These are phyloP conservation scores for Lathyrus oleraceus DNA, from an alignment of 306 rosid genomes.

Conservation along the genomic window DNA sequence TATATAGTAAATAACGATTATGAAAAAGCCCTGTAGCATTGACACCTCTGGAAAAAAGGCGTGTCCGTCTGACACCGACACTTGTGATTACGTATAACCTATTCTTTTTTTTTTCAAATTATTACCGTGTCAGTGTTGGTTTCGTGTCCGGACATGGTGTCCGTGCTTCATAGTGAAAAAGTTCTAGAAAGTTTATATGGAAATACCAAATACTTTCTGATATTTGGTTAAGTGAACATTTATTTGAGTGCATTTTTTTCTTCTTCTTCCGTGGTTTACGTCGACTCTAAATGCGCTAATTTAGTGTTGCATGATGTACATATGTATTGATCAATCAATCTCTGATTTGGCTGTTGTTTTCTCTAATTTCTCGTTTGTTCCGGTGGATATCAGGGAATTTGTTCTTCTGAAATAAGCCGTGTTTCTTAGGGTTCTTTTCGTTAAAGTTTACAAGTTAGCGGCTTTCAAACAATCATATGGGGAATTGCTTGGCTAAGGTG, in stretches of 20 bases:
- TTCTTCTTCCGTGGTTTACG: not conserved
- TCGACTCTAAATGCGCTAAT: not conserved
- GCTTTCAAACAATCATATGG: slow-evolving; percentile 57
- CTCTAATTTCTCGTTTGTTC: slow-evolving; percentile 6
- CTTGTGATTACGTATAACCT: no score
- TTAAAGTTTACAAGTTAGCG: slow-evolving; percentile 36
- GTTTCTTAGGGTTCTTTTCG: slow-evolving; percentile 38
- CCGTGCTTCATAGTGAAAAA: no score
- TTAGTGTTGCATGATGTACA: slow-evolving; percentile 9
- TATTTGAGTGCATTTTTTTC: not conserved
- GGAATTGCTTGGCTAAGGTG: slow-evolving; percentile 72
- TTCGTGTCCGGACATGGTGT: no score
- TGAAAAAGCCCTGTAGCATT: not conserved
- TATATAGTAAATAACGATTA: not conserved
- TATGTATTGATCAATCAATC: not conserved
- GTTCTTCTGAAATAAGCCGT: slow-evolving; percentile 23
- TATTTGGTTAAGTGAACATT: not conserved
- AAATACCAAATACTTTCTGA: slow-evolving; percentile 8
- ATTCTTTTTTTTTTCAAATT: no score
- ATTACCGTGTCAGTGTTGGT: no score
- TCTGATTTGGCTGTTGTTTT: slow-evolving; percentile 22
- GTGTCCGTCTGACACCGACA: no score
- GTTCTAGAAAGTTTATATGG: not conserved
- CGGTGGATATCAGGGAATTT: slow-evolving; percentile 20
- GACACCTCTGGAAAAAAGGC: no score